Conservation (phyloP, 2,329 filamentous ascomycete species). For the Zalaria sp. region DNA sequence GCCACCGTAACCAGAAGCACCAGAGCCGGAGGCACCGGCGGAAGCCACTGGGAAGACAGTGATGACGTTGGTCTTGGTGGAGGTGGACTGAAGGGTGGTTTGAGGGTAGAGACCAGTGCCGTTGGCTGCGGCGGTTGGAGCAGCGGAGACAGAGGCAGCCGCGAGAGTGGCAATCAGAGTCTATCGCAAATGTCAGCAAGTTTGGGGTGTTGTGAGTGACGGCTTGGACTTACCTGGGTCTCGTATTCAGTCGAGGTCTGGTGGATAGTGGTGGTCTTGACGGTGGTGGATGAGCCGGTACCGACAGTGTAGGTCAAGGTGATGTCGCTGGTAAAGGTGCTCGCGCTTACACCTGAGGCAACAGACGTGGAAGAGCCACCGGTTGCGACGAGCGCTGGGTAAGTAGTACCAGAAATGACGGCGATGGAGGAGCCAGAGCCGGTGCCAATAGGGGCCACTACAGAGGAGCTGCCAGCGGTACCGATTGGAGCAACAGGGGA, state of each 20-base stretch:
- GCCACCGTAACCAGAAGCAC: conserved; percentile 3
- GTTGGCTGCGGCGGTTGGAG: not conserved
- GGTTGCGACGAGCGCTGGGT: conserved; percentile 6
- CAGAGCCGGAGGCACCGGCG: conserved; percentile 1
- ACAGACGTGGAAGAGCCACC: no score
- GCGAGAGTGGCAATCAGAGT: not conserved
- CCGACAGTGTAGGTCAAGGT: conserved; percentile 21
- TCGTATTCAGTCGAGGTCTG: conserved; percentile 18
- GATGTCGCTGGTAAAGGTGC: conserved; percentile 14
- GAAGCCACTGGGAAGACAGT: conserved; percentile 4
- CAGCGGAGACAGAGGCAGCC: not conserved
- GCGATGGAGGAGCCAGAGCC: conserved; percentile 8
- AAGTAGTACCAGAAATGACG: conserved; percentile 4
- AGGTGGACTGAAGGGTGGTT: conserved; percentile 21
- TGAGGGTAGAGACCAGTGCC: conserved; percentile 9
- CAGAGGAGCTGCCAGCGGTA: conserved; percentile 9
- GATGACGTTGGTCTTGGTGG: conserved; percentile 13
- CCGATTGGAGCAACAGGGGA: conserved; percentile 2
- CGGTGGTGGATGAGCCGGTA: conserved; percentile 16
- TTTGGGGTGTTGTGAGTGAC: no score
- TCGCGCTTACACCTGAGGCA: not conserved
- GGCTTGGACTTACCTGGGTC: not conserved
- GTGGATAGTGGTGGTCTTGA: conserved; percentile 18
- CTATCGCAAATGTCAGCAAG: no score
- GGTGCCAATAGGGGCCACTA: conserved; percentile 7